phyloP scores from a whole-genome alignment of 2,329 filamentous ascomycete species.

The Penicillium palitans region DNA sequence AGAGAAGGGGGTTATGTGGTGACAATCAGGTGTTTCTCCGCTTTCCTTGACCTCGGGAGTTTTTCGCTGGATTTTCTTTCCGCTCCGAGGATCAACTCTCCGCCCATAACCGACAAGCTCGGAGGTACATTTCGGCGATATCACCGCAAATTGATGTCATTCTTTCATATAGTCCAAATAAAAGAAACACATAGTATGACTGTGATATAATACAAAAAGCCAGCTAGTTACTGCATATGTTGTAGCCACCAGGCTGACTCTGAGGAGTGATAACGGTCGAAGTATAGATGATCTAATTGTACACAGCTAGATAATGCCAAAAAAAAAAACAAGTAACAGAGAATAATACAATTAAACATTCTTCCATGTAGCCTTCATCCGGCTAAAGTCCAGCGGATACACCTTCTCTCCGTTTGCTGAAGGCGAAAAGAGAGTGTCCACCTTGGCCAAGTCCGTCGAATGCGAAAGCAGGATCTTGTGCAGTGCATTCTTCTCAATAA shows the following conservation, averaged over 20 bases:
- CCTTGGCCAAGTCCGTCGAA: slow-evolving; percentile 42
- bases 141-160: not conserved
- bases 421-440: slow-evolving; percentile 9
- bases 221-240: not conserved
- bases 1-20: slow-evolving; percentile 18
- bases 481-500: slow-evolving; percentile 82
- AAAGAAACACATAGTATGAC: not conserved
- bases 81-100: slow-evolving; percentile 26
- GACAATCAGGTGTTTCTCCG: slow-evolving; percentile 32
- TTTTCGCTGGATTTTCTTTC: slow-evolving; percentile 30
- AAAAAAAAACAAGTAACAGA: not conserved
- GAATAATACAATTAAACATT: not conserved
- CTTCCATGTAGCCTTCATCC: not conserved
- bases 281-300: slow-evolving; percentile 14
- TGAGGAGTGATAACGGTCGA: not conserved
- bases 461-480: slow-evolving; percentile 72
- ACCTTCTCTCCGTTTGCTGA: slow-evolving; percentile 4
- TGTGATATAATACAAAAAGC: not conserved
- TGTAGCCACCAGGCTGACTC: not conserved
- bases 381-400: slow-evolving; percentile 1
- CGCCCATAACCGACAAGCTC: slow-evolving; percentile 18
- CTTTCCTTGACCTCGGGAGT: slow-evolving; percentile 31
- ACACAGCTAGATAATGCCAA: slow-evolving; percentile 12
- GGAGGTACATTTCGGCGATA: not conserved
- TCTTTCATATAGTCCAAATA: not conserved